Base-by-base conservation (phyloP, 1,284 basidiomycete species). In the Cryptococcus sp. region DNA sequence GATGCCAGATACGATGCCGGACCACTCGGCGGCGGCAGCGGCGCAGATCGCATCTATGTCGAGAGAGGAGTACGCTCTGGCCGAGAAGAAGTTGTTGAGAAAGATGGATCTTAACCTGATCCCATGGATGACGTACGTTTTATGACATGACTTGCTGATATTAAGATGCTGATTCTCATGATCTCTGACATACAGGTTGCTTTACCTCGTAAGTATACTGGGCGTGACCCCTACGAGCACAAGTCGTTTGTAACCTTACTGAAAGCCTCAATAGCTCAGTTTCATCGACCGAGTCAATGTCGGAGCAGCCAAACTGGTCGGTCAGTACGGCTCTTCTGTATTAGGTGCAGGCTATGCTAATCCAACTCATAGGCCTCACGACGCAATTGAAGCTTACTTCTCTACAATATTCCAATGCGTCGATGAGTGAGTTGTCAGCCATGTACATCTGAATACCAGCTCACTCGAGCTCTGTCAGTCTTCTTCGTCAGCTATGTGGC, bases 271-370 rank as follows among this genome's bases (percentile, higher is more conserved):
- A 7, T 39, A 58, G 57, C 48, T 58, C 17, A 54, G 52, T 26
- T 62, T 62, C 45, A 62, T 62, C 17, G 80, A 82, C 65, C 78
- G 80, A 52, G 77, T 80, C 49, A 80, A 79, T 52, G 74, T 80
- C 58, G 79, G 80, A 19, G 74, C 76, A 10, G 78, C 77, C 37
- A 70, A 75, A 47, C 69, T 78, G 25, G 64, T 72, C 46, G 75
- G 76, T 23, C 17, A 50, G 59, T 54, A 46, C 16, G 34, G n/a
- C 34, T 34, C 6, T 39, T 19, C 46, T 54, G 37, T 47, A n/a
- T 26, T 13, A 5, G 23, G n/a, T 17, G n/a, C 39, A 13, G 34
- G 23, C 37, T n/a, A 8, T 44, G n/a, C 41, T 44, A 16, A 44
- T 2, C 5, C 22, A 34, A 43, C 13, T 44, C 11, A 17, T 23